Conservation (phyloP, 345 rosid genomes). For the Citropsis articulata region DNA sequence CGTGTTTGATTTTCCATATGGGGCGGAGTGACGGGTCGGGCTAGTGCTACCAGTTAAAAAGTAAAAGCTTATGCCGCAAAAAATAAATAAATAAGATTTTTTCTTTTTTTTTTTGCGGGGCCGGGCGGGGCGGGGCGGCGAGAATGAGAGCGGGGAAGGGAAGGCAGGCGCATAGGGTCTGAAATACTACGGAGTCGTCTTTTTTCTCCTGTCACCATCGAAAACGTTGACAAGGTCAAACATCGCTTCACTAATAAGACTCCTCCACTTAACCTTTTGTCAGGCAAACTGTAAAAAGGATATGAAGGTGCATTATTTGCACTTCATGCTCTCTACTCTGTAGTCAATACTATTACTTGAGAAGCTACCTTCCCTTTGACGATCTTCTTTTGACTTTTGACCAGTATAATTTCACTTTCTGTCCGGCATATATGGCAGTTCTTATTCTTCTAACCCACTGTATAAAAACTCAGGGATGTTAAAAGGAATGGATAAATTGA, state of each 20-base stretch:
- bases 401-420: neutral
- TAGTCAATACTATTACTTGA: neutral
- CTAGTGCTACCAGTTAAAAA: neutral
- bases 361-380: neutral
- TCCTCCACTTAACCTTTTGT: neutral
- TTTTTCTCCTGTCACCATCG: neutral
- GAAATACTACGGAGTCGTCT: neutral
- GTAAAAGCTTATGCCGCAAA: neutral
- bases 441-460: too few relatives aligned
- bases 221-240: neutral
- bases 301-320: neutral
- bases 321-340: neutral
- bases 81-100: too few relatives aligned
- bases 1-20: too few relatives aligned
- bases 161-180: neutral
- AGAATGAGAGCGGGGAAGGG: neutral
- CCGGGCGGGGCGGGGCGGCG: too few relatives aligned
- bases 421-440: too few relatives aligned
- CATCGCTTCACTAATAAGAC: neutral
- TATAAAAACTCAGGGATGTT: too few relatives aligned
- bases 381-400: neutral
- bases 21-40: too few relatives aligned
- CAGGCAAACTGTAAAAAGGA: neutral
- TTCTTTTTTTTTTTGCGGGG: too few relatives aligned
- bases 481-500: too few relatives aligned